Evolutionary conservation across 495 filamentous ascomycete genomes (phyloP).

Genomic region (Penicillium cataractarum): DNA sequence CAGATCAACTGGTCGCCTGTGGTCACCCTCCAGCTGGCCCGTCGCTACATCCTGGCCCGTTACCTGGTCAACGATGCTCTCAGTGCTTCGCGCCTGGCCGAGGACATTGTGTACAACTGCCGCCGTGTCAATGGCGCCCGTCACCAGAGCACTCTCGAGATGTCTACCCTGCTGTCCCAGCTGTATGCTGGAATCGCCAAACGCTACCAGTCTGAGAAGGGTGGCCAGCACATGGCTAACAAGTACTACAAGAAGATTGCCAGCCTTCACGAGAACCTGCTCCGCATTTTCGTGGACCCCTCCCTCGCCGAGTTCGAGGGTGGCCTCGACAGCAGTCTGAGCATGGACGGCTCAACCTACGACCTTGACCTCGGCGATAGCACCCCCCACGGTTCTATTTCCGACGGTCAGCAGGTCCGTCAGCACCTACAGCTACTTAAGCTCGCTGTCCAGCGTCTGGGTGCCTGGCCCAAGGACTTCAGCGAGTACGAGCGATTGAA

Average conservation of each 20-base stretch:
- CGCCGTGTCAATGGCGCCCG: slow-evolving; percentile 41
- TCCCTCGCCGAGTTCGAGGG: slow-evolving; percentile 34
- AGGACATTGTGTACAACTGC: slow-evolving; percentile 50
- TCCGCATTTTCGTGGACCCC: slow-evolving; percentile 41
- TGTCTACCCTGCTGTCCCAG: slow-evolving; percentile 44
- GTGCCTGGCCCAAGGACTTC: slow-evolving; percentile 47
- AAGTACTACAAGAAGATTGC: slow-evolving; percentile 49
- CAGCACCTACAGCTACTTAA: slow-evolving; percentile 44
- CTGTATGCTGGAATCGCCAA: slow-evolving; percentile 43
- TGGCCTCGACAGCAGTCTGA: slow-evolving; percentile 26
- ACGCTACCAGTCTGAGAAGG: slow-evolving; percentile 36
- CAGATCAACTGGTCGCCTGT: slow-evolving; percentile 24
- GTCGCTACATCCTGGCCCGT: slow-evolving; percentile 42
- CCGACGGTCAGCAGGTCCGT: slow-evolving; percentile 38
- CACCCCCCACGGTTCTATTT: slow-evolving; percentile 14
- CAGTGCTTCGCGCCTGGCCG: slow-evolving; percentile 40
- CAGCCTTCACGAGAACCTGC: slow-evolving; percentile 40
- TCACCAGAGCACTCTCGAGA: slow-evolving; percentile 40
- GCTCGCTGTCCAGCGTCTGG: slow-evolving; percentile 42
- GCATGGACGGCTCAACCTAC: slow-evolving; percentile 29
- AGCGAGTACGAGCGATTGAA: slow-evolving; percentile 35
- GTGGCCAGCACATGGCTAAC: slow-evolving; percentile 37
- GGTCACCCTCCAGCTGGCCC: slow-evolving; percentile 41
- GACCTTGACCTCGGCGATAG: slow-evolving; percentile 27
- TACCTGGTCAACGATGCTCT: slow-evolving; percentile 37